Evolutionary conservation across 164 flowering plant genomes (phyloP), one percentile per base, ranked within the genome.

Genomic region (Tinospora cordifolia): DNA sequence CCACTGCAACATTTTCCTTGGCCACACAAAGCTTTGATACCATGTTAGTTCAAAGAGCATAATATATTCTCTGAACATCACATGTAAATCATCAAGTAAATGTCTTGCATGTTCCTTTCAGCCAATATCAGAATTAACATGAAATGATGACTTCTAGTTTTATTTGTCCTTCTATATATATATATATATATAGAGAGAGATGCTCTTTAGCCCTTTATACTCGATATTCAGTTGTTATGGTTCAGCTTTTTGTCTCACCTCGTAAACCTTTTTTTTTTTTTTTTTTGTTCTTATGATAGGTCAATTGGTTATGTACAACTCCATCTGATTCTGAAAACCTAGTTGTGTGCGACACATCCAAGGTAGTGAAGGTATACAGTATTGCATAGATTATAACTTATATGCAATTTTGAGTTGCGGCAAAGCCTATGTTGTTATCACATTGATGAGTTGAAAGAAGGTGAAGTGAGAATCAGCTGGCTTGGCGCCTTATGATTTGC

Each of bases 241-340:
- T n/a, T 54, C 60, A 19, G 24, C 60, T 54, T n/a, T n/a, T 2
- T n/a, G 60, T 6, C 60, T 19, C 24, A n/a, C 60, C 72, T 69
- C 59, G 69, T 40, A 13, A 10, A 21, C 4, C n/a, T 30, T 58
- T 64, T 14, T 27, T 51, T 46, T n/a, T n/a, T n/a, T n/a, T n/a
- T n/a, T n/a, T n/a, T n/a, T n/a, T n/a, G n/a, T n/a, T 17, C 66
- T 65, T 59, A 26, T 76, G 47, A 70, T 87, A 88, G 99, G 98
- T 95, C 39, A 95, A 92, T 80, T 91, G 98, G 97, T 85, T 92
- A 11, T 92, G 98, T 75, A 87, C 97, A 11, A 86, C 90, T 62
- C 88, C 94, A 14, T 38, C 81, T 59, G 96, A 87, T 76, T 80
- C 93, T 19, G 97, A 95, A 76, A 90, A 95, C 73, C 89, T 91